Percentiles rank a stretch among this genome's conserved stretches.
Conservation (phyloP, 1,284 basidiomycete species). For the Irpex sp. region DNA sequence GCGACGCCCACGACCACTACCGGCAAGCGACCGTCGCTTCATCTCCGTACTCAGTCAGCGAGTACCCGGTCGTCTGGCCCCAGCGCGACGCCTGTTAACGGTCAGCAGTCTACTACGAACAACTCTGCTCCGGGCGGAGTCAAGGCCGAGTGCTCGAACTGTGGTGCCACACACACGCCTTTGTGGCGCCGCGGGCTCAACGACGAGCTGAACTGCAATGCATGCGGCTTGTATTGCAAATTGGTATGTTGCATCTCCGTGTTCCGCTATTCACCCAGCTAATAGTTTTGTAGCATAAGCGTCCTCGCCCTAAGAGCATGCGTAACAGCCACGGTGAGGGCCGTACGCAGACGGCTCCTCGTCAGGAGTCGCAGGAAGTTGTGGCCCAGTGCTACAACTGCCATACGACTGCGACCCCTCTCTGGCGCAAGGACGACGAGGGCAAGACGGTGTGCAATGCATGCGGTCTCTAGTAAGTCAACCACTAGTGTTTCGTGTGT, state of each 20-base stretch:
- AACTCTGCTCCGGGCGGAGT: constrained; percentile 67
- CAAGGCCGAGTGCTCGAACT: constrained; percentile 81
- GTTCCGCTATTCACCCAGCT: too few species aligned
- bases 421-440: constrained; percentile 89
- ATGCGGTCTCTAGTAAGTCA: constrained; percentile 58
- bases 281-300: constrained; percentile 74
- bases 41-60: constrained; percentile 42
- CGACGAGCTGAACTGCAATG: constrained; percentile 82
- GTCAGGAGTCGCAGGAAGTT: constrained; percentile 43
- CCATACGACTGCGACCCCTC: constrained; percentile 85
- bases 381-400: constrained; percentile 85
- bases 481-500: constrained; percentile 1
- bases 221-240: constrained; percentile 78
- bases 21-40: constrained; percentile 51
- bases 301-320: constrained; percentile 81
- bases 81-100: constrained; percentile 56
- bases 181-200: constrained; percentile 79
- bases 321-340: constrained; percentile 68
- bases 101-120: constrained; percentile 27
- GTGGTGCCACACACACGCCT: constrained; percentile 79
- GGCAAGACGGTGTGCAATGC: constrained; percentile 91
- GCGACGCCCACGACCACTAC: constrained; percentile 33
- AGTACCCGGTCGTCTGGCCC: constrained; percentile 53
- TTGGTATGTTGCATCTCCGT: constrained; percentile 43
- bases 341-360: constrained; percentile 55